These are phyloP conservation scores for Penicillium sp. DNA, from an alignment of 2,329 filamentous ascomycete genomes.

Conservation along the genomic window DNA sequence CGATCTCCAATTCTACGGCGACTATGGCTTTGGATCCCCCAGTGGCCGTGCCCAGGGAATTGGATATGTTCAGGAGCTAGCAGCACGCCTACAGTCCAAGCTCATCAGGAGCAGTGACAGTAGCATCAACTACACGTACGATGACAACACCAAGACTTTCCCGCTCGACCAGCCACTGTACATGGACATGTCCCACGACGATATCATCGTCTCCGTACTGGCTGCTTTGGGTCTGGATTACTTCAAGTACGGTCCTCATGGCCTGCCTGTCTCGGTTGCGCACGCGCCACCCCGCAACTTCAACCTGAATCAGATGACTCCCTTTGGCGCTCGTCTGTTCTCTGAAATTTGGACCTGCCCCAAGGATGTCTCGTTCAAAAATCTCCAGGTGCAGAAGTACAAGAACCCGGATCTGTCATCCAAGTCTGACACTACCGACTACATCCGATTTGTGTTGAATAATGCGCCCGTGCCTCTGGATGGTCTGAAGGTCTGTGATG, in stretches of 20 bases:
- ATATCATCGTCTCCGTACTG: slow-evolving; percentile 51
- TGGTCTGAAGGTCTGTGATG: slow-evolving; percentile 26
- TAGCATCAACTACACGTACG: slow-evolving; percentile 52
- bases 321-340: slow-evolving; percentile 55
- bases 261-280: slow-evolving; percentile 22
- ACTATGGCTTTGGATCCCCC: slow-evolving; percentile 50
- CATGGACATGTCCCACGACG: slow-evolving; percentile 55
- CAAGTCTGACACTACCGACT: slow-evolving; percentile 15
- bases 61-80: slow-evolving; percentile 54
- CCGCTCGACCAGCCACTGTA: slow-evolving; percentile 52
- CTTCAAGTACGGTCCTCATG: slow-evolving; percentile 37
- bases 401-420: slow-evolving; percentile 27
- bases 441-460: slow-evolving; percentile 34
- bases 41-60: slow-evolving; percentile 54
- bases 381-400: slow-evolving; percentile 42
- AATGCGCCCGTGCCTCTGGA: slow-evolving; percentile 28
- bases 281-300: slow-evolving; percentile 52
- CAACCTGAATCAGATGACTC: slow-evolving; percentile 52
- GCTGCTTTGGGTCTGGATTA: slow-evolving; percentile 56
- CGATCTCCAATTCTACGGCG: slow-evolving; percentile 51
- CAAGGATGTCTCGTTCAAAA: slow-evolving; percentile 16
- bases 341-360: slow-evolving; percentile 57
- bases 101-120: slow-evolving; percentile 51
- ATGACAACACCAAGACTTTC: slow-evolving; percentile 47
- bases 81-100: slow-evolving; percentile 48